Conservation (phyloP, 331 rosid genomes). For the Malus hybrid region DNA sequence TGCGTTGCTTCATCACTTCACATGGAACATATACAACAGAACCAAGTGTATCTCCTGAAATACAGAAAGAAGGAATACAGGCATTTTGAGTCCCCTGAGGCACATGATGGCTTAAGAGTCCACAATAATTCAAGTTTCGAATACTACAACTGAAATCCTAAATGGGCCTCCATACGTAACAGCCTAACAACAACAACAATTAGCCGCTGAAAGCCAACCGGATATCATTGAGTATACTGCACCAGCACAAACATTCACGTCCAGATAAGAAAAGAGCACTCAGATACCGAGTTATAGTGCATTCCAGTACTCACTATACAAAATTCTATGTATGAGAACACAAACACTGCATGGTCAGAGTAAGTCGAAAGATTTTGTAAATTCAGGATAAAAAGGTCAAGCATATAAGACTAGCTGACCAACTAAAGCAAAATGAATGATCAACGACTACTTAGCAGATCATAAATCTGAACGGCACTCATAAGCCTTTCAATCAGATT, state of each 20-base stretch:
- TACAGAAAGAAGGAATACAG: constrained; percentile 15
- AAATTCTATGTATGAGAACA: not conserved
- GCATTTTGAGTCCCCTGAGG: constrained; percentile 12
- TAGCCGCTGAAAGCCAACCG: not conserved
- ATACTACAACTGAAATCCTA: not conserved
- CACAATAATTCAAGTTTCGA: not conserved
- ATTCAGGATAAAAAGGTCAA: not conserved
- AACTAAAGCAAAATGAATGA: not conserved
- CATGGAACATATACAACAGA: constrained; percentile 94
- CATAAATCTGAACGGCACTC: not conserved
- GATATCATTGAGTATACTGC: not conserved
- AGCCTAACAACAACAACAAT: not conserved
- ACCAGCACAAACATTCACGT: constrained; percentile 8
- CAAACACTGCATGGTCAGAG: not conserved
- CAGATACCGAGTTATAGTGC: too few species aligned
- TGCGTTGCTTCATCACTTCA: constrained; percentile 87
- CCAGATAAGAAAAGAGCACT: not conserved
- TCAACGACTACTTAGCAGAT: not conserved
- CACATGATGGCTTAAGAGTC: constrained; percentile 11
- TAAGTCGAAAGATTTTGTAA: not conserved
- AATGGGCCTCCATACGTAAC: not conserved
- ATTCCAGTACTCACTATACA: not conserved
- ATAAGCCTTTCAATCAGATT: not conserved
- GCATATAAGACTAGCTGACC: not conserved
- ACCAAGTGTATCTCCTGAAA: constrained; percentile 89